Evolutionary conservation across 2,329 filamentous ascomycete species (phyloP).

Genomic region (Orbilia javanica): DNA sequence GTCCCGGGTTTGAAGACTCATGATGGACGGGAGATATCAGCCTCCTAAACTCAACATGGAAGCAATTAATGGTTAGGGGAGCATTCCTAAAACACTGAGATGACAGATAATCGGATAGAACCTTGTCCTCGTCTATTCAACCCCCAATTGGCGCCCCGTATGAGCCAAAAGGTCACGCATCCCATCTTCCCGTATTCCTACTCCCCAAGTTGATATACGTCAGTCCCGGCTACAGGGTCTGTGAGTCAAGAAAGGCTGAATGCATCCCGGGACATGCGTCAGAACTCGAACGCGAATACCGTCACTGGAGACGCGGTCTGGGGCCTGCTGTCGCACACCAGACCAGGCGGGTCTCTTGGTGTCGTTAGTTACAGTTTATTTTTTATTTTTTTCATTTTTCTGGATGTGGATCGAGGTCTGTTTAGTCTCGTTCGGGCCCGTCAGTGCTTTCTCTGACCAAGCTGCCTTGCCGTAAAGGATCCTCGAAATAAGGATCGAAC

Average conservation of each 20-base stretch:
- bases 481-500: slow-evolving; percentile 52
- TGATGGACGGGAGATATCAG: slow-evolving; percentile 40
- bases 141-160: slow-evolving; percentile 57
- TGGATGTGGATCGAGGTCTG: slow-evolving; percentile 41
- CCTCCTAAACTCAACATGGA: slow-evolving; percentile 41
- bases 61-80: slow-evolving; percentile 36
- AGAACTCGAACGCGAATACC: slow-evolving; percentile 50
- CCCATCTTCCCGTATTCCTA: slow-evolving; percentile 41
- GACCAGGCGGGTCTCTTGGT: slow-evolving; percentile 34
- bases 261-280: slow-evolving; percentile 51
- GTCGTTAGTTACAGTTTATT: slow-evolving; percentile 18
- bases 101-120: slow-evolving; percentile 58
- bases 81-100: slow-evolving; percentile 54
- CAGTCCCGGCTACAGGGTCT: slow-evolving; percentile 48
- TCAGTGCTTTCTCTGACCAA: slow-evolving; percentile 36
- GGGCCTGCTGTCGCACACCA: slow-evolving; percentile 46
- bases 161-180: slow-evolving; percentile 57
- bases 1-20: slow-evolving; percentile 55
- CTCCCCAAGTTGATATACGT: slow-evolving; percentile 30
- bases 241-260: slow-evolving; percentile 56
- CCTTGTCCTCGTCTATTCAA: slow-evolving; percentile 57
- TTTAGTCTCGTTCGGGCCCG: slow-evolving; percentile 34
- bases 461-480: slow-evolving; percentile 58
- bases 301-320: slow-evolving; percentile 55
- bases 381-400: slow-evolving; percentile 20